Evolutionary conservation across 495 filamentous ascomycete species (phyloP).

Genomic region (Penicillium verhagenii): DNA sequence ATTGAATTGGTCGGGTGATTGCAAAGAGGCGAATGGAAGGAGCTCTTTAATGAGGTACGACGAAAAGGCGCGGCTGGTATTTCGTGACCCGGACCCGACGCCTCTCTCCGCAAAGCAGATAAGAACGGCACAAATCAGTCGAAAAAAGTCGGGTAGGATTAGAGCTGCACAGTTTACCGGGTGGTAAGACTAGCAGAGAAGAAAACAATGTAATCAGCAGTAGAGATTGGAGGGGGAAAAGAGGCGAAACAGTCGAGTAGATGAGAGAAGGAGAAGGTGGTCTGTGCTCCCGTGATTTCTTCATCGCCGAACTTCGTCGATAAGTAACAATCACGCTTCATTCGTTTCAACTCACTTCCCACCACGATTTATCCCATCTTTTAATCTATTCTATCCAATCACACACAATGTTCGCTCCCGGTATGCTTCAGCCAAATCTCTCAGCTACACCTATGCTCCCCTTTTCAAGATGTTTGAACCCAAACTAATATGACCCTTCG

Average conservation of each 20-base stretch:
- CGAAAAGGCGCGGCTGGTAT: slow-evolving; percentile 17
- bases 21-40: neutral
- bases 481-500: slow-evolving; percentile 2
- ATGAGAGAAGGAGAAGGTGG: slow-evolving; percentile 26
- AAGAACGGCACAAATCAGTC: neutral
- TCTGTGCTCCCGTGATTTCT: slow-evolving; percentile 38
- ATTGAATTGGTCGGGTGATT: neutral
- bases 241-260: slow-evolving; percentile 10
- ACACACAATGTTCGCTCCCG: slow-evolving; percentile 48
- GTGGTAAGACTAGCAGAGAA: neutral
- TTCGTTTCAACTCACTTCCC: neutral
- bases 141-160: neutral
- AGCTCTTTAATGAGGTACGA: slow-evolving; percentile 1
- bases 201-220: neutral
- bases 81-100: slow-evolving; percentile 9
- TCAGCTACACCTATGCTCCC: neutral
- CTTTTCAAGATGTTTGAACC: neutral
- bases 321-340: neutral
- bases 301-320: slow-evolving; percentile 9
- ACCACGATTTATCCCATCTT: neutral
- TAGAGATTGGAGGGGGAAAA: slow-evolving; percentile 12
- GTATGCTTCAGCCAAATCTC: slow-evolving; percentile 20
- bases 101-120: slow-evolving; percentile 11
- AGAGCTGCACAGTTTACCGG: neutral
- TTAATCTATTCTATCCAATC: neutral